Base-by-base conservation (phyloP, 1,284 basidiomycete genomes). In the Ustilago nuda region DNA sequence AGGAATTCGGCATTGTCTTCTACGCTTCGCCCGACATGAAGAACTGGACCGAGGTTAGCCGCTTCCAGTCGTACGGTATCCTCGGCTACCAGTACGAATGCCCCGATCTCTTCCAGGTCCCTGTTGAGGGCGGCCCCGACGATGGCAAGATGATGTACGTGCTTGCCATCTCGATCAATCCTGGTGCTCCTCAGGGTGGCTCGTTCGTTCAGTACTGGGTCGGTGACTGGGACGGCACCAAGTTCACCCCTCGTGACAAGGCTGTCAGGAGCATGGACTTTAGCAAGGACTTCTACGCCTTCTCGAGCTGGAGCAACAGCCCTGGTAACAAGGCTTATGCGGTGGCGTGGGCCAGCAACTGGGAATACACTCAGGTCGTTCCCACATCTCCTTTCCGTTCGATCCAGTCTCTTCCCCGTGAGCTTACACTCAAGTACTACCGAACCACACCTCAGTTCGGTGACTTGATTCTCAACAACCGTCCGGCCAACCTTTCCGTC, bases 261-360 rank as follows among this genome's bases (percentile, higher is more conserved):
- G 84, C 83, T 3, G 77, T 84, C 6, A 73, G 82, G 23, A 75
- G 85, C 36, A 74, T 79, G 55, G 86, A 87, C 69, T 88, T 87
- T 63, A 86, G 72, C 59, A 87, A 87, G 72, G 87, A 88, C 80
- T 86, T 83, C 51, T 87, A 87, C 72, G 87, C 87, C 13, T 86
- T 85, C 19, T 85, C 86, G 71, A 87, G 86, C 72, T 87, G 85
- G 80, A 79, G 79, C 69, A 84, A 83, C 52, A 72, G 74, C 9
- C 75, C 78, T 17, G 60, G 72, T 37, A 71, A 79, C 51, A 67
- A 76, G 58, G 69, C 84, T 17, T 77, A 87, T 60, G 80, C 75
- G 32, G 84, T 87, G 32, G 83, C 77, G 4, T 88, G 87, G 87
- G 87, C 86, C 33, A 83, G 75, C 75, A 88, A 88, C 79, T 87